phyloP scores from a whole-genome alignment of 2,329 filamentous ascomycete genomes.

The Colletotrichum liaoningense region DNA sequence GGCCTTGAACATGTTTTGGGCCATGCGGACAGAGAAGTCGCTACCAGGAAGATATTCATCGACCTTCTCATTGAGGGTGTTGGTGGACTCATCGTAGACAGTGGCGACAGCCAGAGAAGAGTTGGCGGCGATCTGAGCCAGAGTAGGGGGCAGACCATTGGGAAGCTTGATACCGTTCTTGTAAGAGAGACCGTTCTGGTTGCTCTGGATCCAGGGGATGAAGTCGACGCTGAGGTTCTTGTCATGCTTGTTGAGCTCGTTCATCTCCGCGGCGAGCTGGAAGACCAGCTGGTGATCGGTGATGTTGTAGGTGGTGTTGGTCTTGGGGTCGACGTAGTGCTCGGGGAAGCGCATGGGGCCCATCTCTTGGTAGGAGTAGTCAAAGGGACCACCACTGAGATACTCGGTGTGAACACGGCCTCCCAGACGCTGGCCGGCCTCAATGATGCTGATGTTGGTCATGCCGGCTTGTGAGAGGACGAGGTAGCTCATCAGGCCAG shows the following conservation, averaged over 20 bases:
- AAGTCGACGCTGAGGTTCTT: conserved; percentile 65
- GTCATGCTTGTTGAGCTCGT: conserved; percentile 66
- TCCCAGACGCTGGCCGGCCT: conserved; percentile 70
- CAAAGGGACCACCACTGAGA: conserved; percentile 66
- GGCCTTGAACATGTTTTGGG: conserved; percentile 56
- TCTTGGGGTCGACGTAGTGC: conserved; percentile 58
- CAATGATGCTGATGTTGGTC: conserved; percentile 70
- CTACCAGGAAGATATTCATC: conserved; percentile 47
- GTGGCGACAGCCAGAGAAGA: conserved; percentile 48
- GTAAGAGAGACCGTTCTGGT: conserved; percentile 64
- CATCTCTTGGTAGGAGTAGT: conserved; percentile 77
- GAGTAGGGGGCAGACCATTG: conserved; percentile 64
- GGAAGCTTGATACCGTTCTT: conserved; percentile 58
- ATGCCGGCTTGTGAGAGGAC: conserved; percentile 64
- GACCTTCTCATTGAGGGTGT: conserved; percentile 50
- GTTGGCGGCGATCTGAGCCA: conserved; percentile 58
- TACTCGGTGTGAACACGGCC: conserved; percentile 74
- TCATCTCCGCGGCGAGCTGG: conserved; percentile 70
- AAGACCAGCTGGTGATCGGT: conserved; percentile 74
- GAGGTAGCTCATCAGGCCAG: conserved; percentile 70
- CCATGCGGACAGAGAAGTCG: conserved; percentile 50
- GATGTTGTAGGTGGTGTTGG: conserved; percentile 69
- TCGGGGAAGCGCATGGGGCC: conserved; percentile 75
- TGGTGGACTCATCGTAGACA: conserved; percentile 46
- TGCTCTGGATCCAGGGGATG: conserved; percentile 71